Conservation (phyloP, 2,329 filamentous ascomycete species). For the Ilyonectria robusta region DNA sequence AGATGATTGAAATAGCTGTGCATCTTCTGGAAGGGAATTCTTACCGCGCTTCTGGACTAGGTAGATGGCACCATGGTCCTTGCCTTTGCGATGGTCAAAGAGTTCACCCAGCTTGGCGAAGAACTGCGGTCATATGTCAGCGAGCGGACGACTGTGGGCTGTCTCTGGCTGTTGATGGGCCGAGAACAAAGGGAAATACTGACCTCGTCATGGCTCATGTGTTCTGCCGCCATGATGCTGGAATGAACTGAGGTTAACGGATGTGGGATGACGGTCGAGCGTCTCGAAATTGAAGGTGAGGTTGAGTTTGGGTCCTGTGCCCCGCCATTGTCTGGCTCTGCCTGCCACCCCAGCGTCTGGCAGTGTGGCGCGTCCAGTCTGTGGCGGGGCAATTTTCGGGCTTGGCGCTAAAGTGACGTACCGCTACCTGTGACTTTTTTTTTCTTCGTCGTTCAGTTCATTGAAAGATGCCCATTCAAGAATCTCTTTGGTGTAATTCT, state of each 20-base stretch:
- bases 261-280: constrained; percentile 24
- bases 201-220: constrained; percentile 49
- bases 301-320: constrained; percentile 38
- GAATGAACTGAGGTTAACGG: constrained; percentile 14
- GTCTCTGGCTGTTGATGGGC: background rate
- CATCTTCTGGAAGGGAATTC: constrained; percentile 38
- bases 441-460: constrained; percentile 6
- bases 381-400: constrained; percentile 22
- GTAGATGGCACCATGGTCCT: constrained; percentile 80
- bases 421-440: constrained; percentile 16
- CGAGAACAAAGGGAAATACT: constrained; percentile 1
- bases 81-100: constrained; percentile 76
- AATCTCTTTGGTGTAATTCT: background rate
- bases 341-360: background rate
- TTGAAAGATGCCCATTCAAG: background rate
- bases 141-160: background rate
- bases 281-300: constrained; percentile 31
- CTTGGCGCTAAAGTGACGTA: constrained; percentile 18
- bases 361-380: constrained; percentile 27
- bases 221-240: constrained; percentile 40
- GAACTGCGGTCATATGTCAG: constrained; percentile 68
- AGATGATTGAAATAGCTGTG: background rate
- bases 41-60: constrained; percentile 83
- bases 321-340: constrained; percentile 40
- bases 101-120: constrained; percentile 78